Evolutionary conservation across 1,139 yeast species (phyloP), one percentile per base, ranked within the genome.

Genomic region (Magnusiomyces sp.): DNA sequence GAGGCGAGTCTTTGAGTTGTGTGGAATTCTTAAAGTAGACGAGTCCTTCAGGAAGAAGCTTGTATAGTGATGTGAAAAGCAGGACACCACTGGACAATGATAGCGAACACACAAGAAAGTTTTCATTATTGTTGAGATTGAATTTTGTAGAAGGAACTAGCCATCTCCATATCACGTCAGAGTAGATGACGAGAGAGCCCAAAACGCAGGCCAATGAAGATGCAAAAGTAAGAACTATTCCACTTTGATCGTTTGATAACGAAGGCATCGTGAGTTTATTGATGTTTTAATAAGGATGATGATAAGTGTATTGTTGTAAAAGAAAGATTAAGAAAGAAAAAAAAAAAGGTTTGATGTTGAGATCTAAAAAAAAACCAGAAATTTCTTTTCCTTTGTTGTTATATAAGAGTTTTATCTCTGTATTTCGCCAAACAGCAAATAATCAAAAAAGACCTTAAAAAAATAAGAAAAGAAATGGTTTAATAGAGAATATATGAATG

Each of bases 41-140:
- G 46, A 67, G 59, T 0, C 87, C 79, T 55, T 79, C 81, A 0
- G 97, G 96, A 20, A 90, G 67, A 50, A 90, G 71, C 53, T 81
- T 75, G 66, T 79, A 84, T 52, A 90, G 67, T 0, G 95, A 77
- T 0, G 96, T 88, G 61, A 89, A 79, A 6, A 86, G 55, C 53
- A 70, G 56, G 11, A 69, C 67, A 9, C 97, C 97, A 0, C 92
- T 73, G 56, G 92, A 81, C 48, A 89, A 69, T 1, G 88, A 75
- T 46, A 87, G 71, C 5, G 88, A 79, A 9, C 79, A 79, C 36
- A 82, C 77, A 55, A 86, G 69, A 59, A 86, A 83, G 5, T 65
- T 61, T 53, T 79, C 79, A 61, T 81, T 83, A 51, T 79, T 76
- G 53, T 77, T 73, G 46, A 86, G 73, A 44, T 75, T 70, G 61